A percentile compares a stretch with the other conserved stretches of the same genome.
These are phyloP conservation scores for Mallotus japonicus DNA, from an alignment of 441 rosid genomes.

Conservation along the genomic window DNA sequence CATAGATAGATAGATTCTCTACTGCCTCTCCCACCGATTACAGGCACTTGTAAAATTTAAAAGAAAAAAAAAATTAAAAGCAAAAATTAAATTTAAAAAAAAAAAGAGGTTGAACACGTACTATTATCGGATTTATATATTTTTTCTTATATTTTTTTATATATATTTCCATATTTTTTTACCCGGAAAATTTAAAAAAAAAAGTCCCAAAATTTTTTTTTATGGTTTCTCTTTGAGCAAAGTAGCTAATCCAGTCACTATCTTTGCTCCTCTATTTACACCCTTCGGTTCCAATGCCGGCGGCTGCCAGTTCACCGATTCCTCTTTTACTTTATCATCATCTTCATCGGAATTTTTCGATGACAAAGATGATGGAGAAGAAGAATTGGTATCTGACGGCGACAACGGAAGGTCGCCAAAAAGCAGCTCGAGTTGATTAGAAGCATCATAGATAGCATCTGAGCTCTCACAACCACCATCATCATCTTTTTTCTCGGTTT, in stretches of 20 bases:
- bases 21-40: slow-evolving; percentile 18
- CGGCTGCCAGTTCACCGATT: slow-evolving; percentile 43
- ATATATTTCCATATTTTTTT: slow-evolving; percentile 22
- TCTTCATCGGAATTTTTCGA: slow-evolving; percentile 16
- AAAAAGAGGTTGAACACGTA: background rate
- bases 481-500: background rate
- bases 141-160: slow-evolving; percentile 25
- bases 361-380: slow-evolving; percentile 22
- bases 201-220: slow-evolving; percentile 42
- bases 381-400: slow-evolving; percentile 2
- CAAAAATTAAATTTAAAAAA: no score
- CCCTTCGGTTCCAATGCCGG: slow-evolving; percentile 58
- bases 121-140: slow-evolving; percentile 28
- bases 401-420: slow-evolving; percentile 45
- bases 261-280: slow-evolving; percentile 56
- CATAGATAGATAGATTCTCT: slow-evolving; percentile 8
- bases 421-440: slow-evolving; percentile 58
- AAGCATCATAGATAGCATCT: slow-evolving; percentile 22
- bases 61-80: background rate
- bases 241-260: slow-evolving; percentile 85
- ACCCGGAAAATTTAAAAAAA: slow-evolving; percentile 3
- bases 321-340: slow-evolving; percentile 18
- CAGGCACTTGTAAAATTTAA: slow-evolving; percentile 24
- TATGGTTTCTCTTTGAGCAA: slow-evolving; percentile 68
- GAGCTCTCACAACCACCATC: background rate